Evolutionary conservation across 2,329 filamentous ascomycete genomes (phyloP).

Genomic region (Beauveria brongniartii): DNA sequence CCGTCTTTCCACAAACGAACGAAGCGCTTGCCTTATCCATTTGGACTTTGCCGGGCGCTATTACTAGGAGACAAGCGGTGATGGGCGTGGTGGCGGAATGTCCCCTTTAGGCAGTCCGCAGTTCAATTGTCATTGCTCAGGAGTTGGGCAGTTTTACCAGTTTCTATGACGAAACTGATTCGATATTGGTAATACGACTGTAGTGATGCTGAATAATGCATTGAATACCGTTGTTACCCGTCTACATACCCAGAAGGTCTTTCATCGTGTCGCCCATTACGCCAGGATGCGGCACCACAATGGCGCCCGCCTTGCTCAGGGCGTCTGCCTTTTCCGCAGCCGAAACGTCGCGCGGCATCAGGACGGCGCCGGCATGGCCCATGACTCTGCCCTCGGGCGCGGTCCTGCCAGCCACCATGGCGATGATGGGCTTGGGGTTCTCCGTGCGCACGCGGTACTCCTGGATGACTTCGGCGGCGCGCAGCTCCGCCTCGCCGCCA

Average conservation of each 20-base stretch:
- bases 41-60: too few species aligned
- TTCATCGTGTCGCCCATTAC: slow-evolving; percentile 29
- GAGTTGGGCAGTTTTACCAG: too few species aligned
- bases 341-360: slow-evolving; percentile 22
- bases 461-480: slow-evolving; percentile 62
- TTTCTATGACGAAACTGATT: too few species aligned
- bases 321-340: slow-evolving; percentile 26
- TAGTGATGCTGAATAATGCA: background rate
- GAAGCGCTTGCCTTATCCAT: background rate
- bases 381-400: slow-evolving; percentile 55
- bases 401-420: slow-evolving; percentile 56
- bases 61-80: background rate
- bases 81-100: background rate
- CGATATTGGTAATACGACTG: background rate
- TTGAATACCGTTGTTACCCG: background rate
- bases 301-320: slow-evolving; percentile 26
- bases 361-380: slow-evolving; percentile 65
- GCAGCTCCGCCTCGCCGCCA: slow-evolving; percentile 60
- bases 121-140: background rate
- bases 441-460: slow-evolving; percentile 49
- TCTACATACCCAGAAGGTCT: slow-evolving; percentile 19
- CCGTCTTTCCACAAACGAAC: background rate
- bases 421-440: slow-evolving; percentile 57
- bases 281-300: slow-evolving; percentile 31
- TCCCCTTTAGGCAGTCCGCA: slow-evolving; percentile 9